These are phyloP conservation scores for Boletus sp. DNA, from an alignment of 768 basidiomycete genomes.

Conservation along the genomic window DNA sequence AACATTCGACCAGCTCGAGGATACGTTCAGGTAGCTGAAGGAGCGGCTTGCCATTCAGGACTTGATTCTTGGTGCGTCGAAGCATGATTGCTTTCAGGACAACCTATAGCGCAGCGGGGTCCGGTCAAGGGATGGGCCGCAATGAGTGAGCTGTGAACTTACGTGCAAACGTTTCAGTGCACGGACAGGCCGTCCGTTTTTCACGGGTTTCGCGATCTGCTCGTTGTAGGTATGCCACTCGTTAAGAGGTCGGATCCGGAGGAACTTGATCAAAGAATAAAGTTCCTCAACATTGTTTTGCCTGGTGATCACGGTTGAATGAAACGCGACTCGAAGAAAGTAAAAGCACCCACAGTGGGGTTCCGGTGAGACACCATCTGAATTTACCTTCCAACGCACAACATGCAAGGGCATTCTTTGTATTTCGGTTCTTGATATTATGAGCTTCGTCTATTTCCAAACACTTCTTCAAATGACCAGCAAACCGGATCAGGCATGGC, in stretches of 20 bases:
- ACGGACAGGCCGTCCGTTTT: constrained; percentile 52
- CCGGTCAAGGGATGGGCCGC: background rate
- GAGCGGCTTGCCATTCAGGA: constrained; percentile 74
- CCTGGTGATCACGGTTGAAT: constrained; percentile 32
- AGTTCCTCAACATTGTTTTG: constrained; percentile 92
- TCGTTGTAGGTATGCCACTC: constrained; percentile 77
- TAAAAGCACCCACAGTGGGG: constrained; percentile 53
- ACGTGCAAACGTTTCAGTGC: constrained; percentile 88
- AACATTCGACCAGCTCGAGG: constrained; percentile 69
- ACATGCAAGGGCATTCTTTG: constrained; percentile 75
- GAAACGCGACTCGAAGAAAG: background rate
- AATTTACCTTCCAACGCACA: constrained; percentile 73
- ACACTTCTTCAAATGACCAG: background rate
- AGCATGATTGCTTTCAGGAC: constrained; percentile 88
- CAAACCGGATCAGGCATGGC: background rate
- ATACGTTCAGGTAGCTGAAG: constrained; percentile 75
- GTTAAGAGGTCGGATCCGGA: constrained; percentile 78
- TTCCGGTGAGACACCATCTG: constrained; percentile 87
- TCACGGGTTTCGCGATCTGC: constrained; percentile 78
- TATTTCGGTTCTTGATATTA: constrained; percentile 85
- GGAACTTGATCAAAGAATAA: constrained; percentile 84
- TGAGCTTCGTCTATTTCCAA: constrained; percentile 79
- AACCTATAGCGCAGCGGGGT: constrained; percentile 41
- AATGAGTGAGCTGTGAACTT: constrained; percentile 2
- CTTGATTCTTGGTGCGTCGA: constrained; percentile 73